These are phyloP conservation scores for Crucibulum laeve DNA, from an alignment of 768 basidiomycete species.

Conservation along the genomic window DNA sequence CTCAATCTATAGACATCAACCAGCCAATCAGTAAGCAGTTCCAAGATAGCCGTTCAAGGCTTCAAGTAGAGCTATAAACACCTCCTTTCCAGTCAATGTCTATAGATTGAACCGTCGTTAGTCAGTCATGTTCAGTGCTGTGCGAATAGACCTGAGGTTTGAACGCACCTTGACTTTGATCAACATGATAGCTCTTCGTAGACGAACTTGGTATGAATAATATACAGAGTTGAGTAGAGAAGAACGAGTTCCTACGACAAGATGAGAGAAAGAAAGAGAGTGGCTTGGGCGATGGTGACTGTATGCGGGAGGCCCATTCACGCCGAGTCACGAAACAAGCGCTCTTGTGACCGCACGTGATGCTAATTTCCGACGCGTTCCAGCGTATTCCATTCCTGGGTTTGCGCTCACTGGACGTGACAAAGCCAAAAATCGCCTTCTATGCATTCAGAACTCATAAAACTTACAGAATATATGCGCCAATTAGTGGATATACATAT, in stretches of 20 bases:
- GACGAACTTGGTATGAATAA: background rate
- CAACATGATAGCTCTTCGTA: conserved; percentile 43
- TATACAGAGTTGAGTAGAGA: background rate
- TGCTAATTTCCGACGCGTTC: too few species aligned
- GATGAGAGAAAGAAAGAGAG: background rate
- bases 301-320: background rate
- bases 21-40: background rate
- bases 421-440: too few species aligned
- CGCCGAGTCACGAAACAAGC: background rate
- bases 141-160: background rate
- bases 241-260: background rate
- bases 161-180: conserved; percentile 83
- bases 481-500: too few species aligned
- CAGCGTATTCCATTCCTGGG: too few species aligned
- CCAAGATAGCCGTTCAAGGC: conserved; percentile 1
- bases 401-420: too few species aligned
- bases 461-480: too few species aligned
- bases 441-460: too few species aligned
- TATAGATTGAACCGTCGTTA: conserved; percentile 21
- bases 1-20: conserved; percentile 61
- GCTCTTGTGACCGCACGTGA: background rate
- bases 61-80: conserved; percentile 23
- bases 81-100: conserved; percentile 98
- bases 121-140: background rate
- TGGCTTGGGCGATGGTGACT: background rate